These are phyloP conservation scores for Pythium aphanidermatum DNA, from an alignment of 352 stramenopile genomes.

Conservation along the genomic window DNA sequence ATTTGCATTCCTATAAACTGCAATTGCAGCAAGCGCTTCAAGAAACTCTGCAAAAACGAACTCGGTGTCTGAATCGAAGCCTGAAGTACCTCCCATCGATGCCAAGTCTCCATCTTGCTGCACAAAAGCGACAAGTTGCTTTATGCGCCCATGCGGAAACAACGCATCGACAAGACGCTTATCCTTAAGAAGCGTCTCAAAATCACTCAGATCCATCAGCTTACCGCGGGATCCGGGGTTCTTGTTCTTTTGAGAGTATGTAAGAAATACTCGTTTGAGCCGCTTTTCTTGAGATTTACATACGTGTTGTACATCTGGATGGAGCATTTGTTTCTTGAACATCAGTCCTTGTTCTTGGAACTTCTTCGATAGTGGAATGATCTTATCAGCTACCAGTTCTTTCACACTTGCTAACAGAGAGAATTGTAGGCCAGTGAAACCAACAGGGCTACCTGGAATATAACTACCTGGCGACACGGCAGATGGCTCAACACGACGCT, in stretches of 20 bases:
- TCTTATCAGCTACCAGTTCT: constrained; percentile 56
- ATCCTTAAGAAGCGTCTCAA: constrained; percentile 70
- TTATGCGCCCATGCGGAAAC: constrained; percentile 67
- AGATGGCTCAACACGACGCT: constrained; percentile 13
- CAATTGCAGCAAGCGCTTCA: constrained; percentile 62
- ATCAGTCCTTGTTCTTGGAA: constrained; percentile 74
- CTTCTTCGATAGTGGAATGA: constrained; percentile 68
- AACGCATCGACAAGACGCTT: constrained; percentile 57
- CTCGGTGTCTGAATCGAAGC: constrained; percentile 57
- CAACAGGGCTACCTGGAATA: constrained; percentile 4
- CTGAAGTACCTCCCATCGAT: constrained; percentile 24
- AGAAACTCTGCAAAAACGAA: constrained; percentile 80
- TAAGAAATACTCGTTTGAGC: constrained; percentile 64
- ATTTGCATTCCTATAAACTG: constrained; percentile 72
- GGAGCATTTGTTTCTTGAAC: constrained; percentile 83
- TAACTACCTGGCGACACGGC: too few relatives aligned
- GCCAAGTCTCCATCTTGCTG: constrained; percentile 69
- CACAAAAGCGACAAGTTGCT: constrained; percentile 71
- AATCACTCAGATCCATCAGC: constrained; percentile 64
- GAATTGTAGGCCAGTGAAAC: constrained; percentile 1
- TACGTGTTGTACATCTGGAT: constrained; percentile 67
- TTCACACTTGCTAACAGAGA: constrained; percentile 36
- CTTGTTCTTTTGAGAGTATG: constrained; percentile 73
- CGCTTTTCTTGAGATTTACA: constrained; percentile 75
- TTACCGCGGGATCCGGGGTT: constrained; percentile 65